Evolutionary conservation across 1,284 basidiomycete genomes (phyloP).

Genomic region (Volvariella surrecta): DNA sequence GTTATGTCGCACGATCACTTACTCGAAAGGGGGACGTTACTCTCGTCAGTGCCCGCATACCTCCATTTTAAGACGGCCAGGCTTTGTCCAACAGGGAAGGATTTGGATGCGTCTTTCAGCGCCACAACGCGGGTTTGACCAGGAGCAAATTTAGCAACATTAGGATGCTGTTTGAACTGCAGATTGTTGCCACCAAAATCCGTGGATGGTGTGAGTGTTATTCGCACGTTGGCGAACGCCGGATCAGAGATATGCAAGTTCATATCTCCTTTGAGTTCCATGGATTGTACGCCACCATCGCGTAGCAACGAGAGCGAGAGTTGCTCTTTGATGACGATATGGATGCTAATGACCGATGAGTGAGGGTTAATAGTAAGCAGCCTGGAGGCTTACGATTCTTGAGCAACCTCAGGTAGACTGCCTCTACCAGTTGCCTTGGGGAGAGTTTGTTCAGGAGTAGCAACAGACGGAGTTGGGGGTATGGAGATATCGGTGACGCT

Average conservation of each 20-base stretch:
- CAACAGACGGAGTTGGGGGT: slow-evolving; percentile 47
- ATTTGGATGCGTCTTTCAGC: slow-evolving; percentile 75
- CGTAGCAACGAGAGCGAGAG: slow-evolving; percentile 77
- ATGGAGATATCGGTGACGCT: slow-evolving; percentile 43
- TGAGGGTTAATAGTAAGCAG: slow-evolving; percentile 2
- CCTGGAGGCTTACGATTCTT: slow-evolving; percentile 52
- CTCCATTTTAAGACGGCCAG: slow-evolving; percentile 92
- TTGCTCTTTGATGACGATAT: slow-evolving; percentile 80
- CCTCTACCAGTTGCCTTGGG: slow-evolving; percentile 37
- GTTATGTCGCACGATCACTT: slow-evolving; percentile 23
- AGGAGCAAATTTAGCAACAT: slow-evolving; percentile 82
- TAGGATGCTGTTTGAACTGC: slow-evolving; percentile 96
- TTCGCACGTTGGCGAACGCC: too few relatives aligned
- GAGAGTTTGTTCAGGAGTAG: slow-evolving; percentile 30
- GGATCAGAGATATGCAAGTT: slow-evolving; percentile 85
- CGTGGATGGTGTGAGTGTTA: slow-evolving; percentile 45
- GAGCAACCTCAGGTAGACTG: slow-evolving; percentile 70
- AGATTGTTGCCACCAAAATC: slow-evolving; percentile 62
- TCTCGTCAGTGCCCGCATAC: slow-evolving; percentile 87
- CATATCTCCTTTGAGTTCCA: slow-evolving; percentile 93
- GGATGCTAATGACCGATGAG: slow-evolving; percentile 48
- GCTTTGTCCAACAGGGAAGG: slow-evolving; percentile 85
- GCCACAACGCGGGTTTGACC: slow-evolving; percentile 67
- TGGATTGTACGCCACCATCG: slow-evolving; percentile 84
- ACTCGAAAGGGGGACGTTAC: slow-evolving; percentile 86